Percentiles rank a stretch among this genome's conserved stretches.
These are phyloP conservation scores for Populus hybrid DNA, from an alignment of 441 rosid genomes.

Conservation along the genomic window DNA sequence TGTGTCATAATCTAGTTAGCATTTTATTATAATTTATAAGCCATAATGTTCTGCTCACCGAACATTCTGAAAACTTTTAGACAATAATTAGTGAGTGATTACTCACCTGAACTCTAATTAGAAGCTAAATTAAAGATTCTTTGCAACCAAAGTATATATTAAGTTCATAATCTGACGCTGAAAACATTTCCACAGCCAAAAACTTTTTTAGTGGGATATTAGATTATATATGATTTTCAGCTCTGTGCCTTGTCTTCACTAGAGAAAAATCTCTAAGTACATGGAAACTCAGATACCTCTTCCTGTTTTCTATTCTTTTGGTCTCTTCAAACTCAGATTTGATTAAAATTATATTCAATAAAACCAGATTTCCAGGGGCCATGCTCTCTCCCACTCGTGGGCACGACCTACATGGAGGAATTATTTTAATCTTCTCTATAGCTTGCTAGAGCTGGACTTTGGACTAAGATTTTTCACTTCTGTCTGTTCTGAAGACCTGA, in stretches of 20 bases:
- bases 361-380: conserved; percentile 33
- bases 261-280: background rate
- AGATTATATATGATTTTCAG: background rate
- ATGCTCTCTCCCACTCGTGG: conserved; percentile 35
- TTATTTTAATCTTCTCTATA: background rate
- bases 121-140: background rate
- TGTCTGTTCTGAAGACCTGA: background rate
- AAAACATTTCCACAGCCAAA: background rate
- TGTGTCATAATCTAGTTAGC: background rate
- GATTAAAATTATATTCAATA: conserved; percentile 1
- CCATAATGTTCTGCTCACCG: background rate
- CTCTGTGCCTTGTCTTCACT: conserved; percentile 7
- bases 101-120: background rate
- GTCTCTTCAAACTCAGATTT: conserved; percentile 19
- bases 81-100: conserved; percentile 6
- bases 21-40: background rate
- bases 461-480: background rate
- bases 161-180: background rate
- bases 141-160: background rate
- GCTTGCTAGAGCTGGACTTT: background rate
- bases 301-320: background rate
- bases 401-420: conserved; percentile 27
- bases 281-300: background rate
- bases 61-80: background rate
- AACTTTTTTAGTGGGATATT: conserved; percentile 7